Evolutionary conservation across 768 basidiomycete genomes (phyloP).

Genomic region (Pulveroboletus frians): DNA sequence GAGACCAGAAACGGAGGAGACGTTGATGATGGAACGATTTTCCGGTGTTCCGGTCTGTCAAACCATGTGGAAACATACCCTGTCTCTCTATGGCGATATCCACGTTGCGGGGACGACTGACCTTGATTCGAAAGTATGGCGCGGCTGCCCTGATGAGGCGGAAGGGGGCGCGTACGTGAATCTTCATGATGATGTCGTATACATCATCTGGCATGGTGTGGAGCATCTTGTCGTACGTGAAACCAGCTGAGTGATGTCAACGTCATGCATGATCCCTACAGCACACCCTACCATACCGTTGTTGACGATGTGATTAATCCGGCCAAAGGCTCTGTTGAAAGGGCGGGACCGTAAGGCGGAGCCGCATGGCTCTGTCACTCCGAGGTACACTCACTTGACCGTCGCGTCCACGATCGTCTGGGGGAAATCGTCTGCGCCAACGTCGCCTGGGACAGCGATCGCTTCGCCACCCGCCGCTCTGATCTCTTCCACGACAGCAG

Average conservation of each 20-base stretch:
- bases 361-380: background rate
- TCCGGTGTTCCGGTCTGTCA: slow-evolving; percentile 48
- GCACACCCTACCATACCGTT: slow-evolving; percentile 45
- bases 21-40: slow-evolving; percentile 74
- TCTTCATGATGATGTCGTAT: slow-evolving; percentile 76
- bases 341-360: background rate
- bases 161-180: slow-evolving; percentile 85
- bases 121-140: slow-evolving; percentile 80
- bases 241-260: slow-evolving; percentile 44
- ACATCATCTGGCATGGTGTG: slow-evolving; percentile 82
- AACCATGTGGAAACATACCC: background rate
- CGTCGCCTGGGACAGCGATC: slow-evolving; percentile 72
- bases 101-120: slow-evolving; percentile 7
- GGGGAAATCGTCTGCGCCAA: slow-evolving; percentile 79
- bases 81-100: background rate
- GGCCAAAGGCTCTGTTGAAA: slow-evolving; percentile 62
- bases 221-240: slow-evolving; percentile 84
- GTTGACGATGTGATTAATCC: slow-evolving; percentile 84
- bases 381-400: slow-evolving; percentile 54
- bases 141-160: slow-evolving; percentile 78
- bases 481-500: slow-evolving; percentile 67
- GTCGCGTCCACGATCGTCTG: slow-evolving; percentile 73
- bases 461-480: slow-evolving; percentile 67
- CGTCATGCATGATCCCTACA: background rate
- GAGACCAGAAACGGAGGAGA: slow-evolving; percentile 77